A percentile compares a stretch with the other conserved stretches of the same genome.
phyloP scores from a whole-genome alignment of 2,329 filamentous ascomycete genomes.

The Macrophomina pseudophaseolina region DNA sequence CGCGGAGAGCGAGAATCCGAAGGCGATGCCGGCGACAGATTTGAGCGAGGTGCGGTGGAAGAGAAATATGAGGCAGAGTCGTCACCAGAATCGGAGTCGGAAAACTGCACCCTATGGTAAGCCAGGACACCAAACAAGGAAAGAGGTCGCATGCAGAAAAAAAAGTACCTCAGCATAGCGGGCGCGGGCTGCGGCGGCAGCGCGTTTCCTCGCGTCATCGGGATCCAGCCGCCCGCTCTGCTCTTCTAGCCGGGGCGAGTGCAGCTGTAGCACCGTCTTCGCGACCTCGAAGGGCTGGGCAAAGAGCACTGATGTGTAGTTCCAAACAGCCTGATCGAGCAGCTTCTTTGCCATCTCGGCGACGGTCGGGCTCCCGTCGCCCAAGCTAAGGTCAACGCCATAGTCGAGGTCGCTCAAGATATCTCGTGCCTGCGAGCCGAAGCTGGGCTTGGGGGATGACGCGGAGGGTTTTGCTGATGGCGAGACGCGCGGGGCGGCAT shows the following conservation, averaged over 20 bases:
- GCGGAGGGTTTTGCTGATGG: constrained; percentile 41
- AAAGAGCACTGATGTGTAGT: constrained; percentile 86
- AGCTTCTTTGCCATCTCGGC: constrained; percentile 77
- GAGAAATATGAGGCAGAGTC: constrained; percentile 78
- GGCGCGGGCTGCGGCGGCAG: constrained; percentile 40
- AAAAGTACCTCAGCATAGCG: constrained; percentile 40
- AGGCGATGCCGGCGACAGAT: constrained; percentile 38
- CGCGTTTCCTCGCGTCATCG: constrained; percentile 33
- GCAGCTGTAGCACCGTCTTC: constrained; percentile 88
- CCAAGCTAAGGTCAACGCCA: constrained; percentile 78
- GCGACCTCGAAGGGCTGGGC: constrained; percentile 97
- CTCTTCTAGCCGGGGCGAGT: constrained; percentile 48
- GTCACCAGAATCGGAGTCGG: constrained; percentile 77
- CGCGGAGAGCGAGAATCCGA: constrained; percentile 46
- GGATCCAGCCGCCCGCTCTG: constrained; percentile 29
- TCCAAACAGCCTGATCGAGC: constrained; percentile 85
- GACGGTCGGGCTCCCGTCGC: constrained; percentile 71
- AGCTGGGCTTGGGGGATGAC: constrained; percentile 53
- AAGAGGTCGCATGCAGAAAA: constrained; percentile 26
- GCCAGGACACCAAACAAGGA: constrained; percentile 13
- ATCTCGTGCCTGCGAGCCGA: constrained; percentile 73
- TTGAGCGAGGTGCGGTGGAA: constrained; percentile 63
- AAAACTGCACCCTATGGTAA: constrained; percentile 40
- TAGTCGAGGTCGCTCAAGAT: constrained; percentile 92
- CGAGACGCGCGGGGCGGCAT: constrained; percentile 34